Conservation (phyloP, 371 early-diverging fungal genomes). For the Phascolomyces articulosus region DNA sequence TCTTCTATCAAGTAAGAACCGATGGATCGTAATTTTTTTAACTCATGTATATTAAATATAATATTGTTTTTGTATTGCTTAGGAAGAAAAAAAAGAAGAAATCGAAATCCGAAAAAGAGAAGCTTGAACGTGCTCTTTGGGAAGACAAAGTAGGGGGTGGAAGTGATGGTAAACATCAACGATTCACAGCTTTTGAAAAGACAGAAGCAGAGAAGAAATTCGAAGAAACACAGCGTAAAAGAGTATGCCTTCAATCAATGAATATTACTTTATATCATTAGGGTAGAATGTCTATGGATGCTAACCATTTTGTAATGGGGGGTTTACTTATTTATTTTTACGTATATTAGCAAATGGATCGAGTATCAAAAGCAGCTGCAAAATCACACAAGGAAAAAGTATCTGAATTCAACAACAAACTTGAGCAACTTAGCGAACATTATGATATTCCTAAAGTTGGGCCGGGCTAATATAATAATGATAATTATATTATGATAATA, state of each 20-base stretch:
- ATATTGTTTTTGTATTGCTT: not conserved
- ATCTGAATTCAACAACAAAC: slow-evolving; percentile 62
- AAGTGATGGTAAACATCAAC: slow-evolving; percentile 21
- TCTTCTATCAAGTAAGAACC: slow-evolving; percentile 53
- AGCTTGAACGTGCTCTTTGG: slow-evolving; percentile 41
- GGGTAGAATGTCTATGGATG: not conserved
- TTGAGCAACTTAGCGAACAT: slow-evolving; percentile 71
- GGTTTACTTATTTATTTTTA: not conserved
- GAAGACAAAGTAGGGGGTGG: slow-evolving; percentile 26
- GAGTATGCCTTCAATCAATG: too few species aligned
- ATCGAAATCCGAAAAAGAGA: slow-evolving; percentile 51
- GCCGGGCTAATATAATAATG: slow-evolving; percentile 65
- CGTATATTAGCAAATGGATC: slow-evolving; percentile 62
- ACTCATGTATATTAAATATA: too few species aligned
- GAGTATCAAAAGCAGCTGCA: slow-evolving; percentile 57
- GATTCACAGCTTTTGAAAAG: slow-evolving; percentile 44
- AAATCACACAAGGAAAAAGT: slow-evolving; percentile 71
- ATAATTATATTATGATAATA: too few species aligned
- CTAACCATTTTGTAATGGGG: too few species aligned
- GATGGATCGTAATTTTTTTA: too few species aligned
- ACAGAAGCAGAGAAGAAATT: slow-evolving; percentile 68
- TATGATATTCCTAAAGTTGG: slow-evolving; percentile 77
- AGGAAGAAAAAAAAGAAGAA: slow-evolving; percentile 52
- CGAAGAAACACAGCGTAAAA: slow-evolving; percentile 58
- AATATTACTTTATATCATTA: not conserved